Evolutionary conservation across 1,284 basidiomycete genomes (phyloP).

Genomic region (Tylopilus sp.): DNA sequence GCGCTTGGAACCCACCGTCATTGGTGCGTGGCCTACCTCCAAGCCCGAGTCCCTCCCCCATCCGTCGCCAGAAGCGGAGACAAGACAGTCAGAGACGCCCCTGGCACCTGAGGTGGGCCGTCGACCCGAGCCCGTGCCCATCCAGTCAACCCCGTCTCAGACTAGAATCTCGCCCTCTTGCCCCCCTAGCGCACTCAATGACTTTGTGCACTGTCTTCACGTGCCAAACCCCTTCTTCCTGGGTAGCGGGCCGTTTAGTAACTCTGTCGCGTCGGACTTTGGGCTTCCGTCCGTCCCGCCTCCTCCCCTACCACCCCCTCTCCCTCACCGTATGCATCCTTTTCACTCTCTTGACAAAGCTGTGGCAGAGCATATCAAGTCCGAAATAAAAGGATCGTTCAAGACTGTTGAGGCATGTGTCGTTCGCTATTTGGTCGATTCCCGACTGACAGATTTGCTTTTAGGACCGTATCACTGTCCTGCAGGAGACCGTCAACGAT

Average conservation of each 20-base stretch:
- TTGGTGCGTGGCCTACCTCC: constrained; percentile 36
- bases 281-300: constrained; percentile 19
- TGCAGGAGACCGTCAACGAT: constrained; percentile 20
- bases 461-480: constrained; percentile 25
- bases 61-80: constrained; percentile 15
- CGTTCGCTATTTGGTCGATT: neutral
- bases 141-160: constrained; percentile 2
- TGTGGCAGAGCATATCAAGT: constrained; percentile 19
- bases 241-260: constrained; percentile 20
- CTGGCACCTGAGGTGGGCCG: constrained; percentile 1
- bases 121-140: neutral
- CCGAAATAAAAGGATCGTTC: constrained; percentile 25
- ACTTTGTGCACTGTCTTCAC: constrained; percentile 23
- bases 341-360: constrained; percentile 17
- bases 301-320: constrained; percentile 1
- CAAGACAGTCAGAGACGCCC: constrained; percentile 8
- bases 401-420: constrained; percentile 22
- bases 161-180: constrained; percentile 4
- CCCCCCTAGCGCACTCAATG: constrained; percentile 8
- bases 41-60: constrained; percentile 26
- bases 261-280: constrained; percentile 23
- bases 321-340: constrained; percentile 10
- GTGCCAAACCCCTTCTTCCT: constrained; percentile 21
- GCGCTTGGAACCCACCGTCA: constrained; percentile 27
- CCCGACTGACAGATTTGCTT: constrained; percentile 3